Evolutionary conservation across 2,329 filamentous ascomycete species (phyloP).

Genomic region (Didymellaceae sp.): DNA sequence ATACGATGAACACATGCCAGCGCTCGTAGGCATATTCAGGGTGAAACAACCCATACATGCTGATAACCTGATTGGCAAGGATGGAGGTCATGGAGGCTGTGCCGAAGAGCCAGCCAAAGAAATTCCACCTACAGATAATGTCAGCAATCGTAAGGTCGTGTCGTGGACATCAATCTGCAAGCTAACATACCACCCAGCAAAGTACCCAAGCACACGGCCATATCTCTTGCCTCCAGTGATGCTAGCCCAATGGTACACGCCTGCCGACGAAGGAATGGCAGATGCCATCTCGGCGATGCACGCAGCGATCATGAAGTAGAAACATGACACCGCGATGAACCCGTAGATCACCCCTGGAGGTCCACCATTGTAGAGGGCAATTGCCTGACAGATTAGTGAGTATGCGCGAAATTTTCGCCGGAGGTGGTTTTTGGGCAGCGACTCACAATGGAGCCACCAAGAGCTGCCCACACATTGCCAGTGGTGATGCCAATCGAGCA

Average conservation of each 20-base stretch:
- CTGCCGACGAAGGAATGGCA: conserved; percentile 51
- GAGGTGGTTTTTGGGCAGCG: neutral
- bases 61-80: conserved; percentile 54
- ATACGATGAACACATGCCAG: conserved; percentile 61
- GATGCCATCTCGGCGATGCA: conserved; percentile 60
- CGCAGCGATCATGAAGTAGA: conserved; percentile 59
- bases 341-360: conserved; percentile 56
- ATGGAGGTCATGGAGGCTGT: conserved; percentile 53
- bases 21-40: conserved; percentile 53
- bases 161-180: too few relatives aligned
- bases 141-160: neutral
- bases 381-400: conserved; percentile 27
- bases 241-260: conserved; percentile 62
- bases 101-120: conserved; percentile 58
- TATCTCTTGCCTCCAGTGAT: conserved; percentile 56
- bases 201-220: conserved; percentile 57
- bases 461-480: conserved; percentile 52
- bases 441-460: conserved; percentile 57
- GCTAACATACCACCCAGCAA: conserved; percentile 55
- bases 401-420: neutral
- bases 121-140: conserved; percentile 53
- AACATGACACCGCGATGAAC: conserved; percentile 57
- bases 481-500: conserved; percentile 56
- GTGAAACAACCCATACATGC: conserved; percentile 59
- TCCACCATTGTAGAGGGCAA: conserved; percentile 55